Evolutionary conservation across 805 yeast genomes (phyloP).

Genomic region (Starmerella khaoyaiensis): DNA sequence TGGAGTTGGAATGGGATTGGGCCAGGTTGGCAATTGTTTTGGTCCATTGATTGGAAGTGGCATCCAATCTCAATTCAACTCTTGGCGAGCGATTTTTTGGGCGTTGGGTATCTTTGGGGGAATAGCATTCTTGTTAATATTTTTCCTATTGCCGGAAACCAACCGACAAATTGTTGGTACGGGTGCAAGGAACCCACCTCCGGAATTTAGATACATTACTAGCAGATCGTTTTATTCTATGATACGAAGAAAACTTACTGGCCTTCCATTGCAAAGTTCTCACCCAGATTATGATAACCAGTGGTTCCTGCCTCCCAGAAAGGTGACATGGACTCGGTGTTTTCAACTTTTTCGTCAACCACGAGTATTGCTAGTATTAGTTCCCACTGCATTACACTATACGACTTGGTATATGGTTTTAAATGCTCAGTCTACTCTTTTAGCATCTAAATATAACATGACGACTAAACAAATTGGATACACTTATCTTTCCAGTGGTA

Average conservation of each 20-base stretch:
- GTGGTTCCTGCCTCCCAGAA: conserved; percentile 19
- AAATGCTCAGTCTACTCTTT: conserved; percentile 48
- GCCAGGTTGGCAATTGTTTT: conserved; percentile 59
- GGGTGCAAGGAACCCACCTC: conserved; percentile 41
- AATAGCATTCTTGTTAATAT: conserved; percentile 25
- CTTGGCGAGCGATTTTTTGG: conserved; percentile 57
- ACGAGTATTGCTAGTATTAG: conserved; percentile 37
- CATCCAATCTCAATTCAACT: conserved; percentile 33
- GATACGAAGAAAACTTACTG: conserved; percentile 15
- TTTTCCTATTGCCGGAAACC: conserved; percentile 58
- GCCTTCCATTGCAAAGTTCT: conserved; percentile 19
- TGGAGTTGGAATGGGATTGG: conserved; percentile 52
- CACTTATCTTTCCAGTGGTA: conserved; percentile 63
- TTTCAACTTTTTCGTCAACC: conserved; percentile 35
- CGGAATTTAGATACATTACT: conserved; percentile 1
- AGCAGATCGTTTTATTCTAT: conserved; percentile 22
- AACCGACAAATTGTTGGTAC: conserved; percentile 60
- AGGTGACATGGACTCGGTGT: conserved; percentile 21
- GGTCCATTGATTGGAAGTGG: conserved; percentile 60
- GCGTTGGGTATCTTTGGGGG: conserved; percentile 58
- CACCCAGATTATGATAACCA: conserved; percentile 17
- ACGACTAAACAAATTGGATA: conserved; percentile 49
- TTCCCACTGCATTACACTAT: conserved; percentile 51
- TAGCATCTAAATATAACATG: conserved; percentile 40
- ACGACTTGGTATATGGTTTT: conserved; percentile 58